Evolutionary conservation across 208 protist species (phyloP).

Genomic region (Trypanosoma theileri): DNA sequence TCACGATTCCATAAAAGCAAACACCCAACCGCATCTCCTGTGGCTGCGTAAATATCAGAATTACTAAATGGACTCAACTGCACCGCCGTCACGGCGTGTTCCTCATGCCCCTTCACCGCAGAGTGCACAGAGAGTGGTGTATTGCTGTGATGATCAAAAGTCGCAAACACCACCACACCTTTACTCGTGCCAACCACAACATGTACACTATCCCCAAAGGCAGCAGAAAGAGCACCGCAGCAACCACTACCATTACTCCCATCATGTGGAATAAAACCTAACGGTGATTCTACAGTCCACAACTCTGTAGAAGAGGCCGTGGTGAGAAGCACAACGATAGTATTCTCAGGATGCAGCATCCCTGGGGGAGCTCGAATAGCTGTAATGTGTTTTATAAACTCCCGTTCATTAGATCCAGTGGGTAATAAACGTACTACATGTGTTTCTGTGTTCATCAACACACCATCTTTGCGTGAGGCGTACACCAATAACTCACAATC

Average conservation of each 20-base stretch:
- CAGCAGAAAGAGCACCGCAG: conserved; percentile 13
- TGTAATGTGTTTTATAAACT: conserved; percentile 24
- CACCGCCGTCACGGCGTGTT: conserved; percentile 39
- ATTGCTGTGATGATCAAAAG: not conserved
- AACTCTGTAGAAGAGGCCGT: conserved; percentile 15
- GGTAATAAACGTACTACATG: conserved; percentile 7
- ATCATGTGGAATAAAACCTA: conserved; percentile 18
- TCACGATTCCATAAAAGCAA: conserved; percentile 46
- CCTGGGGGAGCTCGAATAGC: conserved; percentile 4
- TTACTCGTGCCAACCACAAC: conserved; percentile 28
- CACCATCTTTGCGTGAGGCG: conserved; percentile 28
- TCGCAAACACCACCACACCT: conserved; percentile 31
- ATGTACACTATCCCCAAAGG: conserved; percentile 1
- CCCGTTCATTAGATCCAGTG: conserved; percentile 3
- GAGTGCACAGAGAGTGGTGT: conserved; percentile 12
- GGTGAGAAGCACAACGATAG: conserved; percentile 20
- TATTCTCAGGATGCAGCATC: not conserved
- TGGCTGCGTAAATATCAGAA: conserved; percentile 22
- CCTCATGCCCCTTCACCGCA: conserved; percentile 37
- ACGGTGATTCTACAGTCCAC: conserved; percentile 6
- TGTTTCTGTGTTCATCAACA: not conserved
- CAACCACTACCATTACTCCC: conserved; percentile 20
- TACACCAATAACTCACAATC: conserved; percentile 29
- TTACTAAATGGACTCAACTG: conserved; percentile 28
- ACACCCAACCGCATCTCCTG: conserved; percentile 42